These are phyloP conservation scores for Leishmania aethiopica DNA, from an alignment of 208 protist species.

Conservation along the genomic window DNA sequence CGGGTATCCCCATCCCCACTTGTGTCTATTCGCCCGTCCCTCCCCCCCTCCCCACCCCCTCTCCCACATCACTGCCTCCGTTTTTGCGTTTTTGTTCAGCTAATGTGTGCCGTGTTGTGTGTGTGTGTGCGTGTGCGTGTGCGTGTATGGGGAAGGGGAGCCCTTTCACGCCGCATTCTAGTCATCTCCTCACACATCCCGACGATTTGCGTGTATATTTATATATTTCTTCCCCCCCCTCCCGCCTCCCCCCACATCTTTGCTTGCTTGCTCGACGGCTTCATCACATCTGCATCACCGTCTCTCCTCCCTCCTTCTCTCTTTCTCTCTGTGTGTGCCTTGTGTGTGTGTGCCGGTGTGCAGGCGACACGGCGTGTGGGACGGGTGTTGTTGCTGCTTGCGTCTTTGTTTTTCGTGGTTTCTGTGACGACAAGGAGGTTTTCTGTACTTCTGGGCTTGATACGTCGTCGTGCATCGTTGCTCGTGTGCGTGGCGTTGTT, in stretches of 20 bases:
- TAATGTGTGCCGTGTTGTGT: neutral
- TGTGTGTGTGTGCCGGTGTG: neutral
- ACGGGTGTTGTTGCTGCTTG: neutral
- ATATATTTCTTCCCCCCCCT: neutral
- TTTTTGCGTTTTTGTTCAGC: neutral
- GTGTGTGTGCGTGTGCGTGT: neutral
- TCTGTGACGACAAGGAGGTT: neutral
- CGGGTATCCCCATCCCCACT: neutral
- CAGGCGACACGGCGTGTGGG: too few relatives aligned
- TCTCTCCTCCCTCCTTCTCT: neutral
- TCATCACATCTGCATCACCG: neutral
- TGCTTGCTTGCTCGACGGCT: neutral
- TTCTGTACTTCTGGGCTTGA: neutral
- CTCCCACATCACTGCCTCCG: neutral
- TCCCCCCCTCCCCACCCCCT: neutral
- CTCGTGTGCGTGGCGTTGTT: neutral
- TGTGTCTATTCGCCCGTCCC: neutral
- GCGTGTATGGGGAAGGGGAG: too few relatives aligned
- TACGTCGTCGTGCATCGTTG: neutral
- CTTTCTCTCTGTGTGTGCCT: neutral
- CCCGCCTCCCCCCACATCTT: neutral
- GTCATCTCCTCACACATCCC: too few relatives aligned
- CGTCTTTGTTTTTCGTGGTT: constrained; percentile 1
- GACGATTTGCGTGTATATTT: too few relatives aligned
- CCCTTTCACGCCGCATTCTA: too few relatives aligned